Percentiles rank a stretch among this genome's conserved stretches.
phyloP scores from a whole-genome alignment of 495 filamentous ascomycete species.

The Articulospora tetracladia region DNA sequence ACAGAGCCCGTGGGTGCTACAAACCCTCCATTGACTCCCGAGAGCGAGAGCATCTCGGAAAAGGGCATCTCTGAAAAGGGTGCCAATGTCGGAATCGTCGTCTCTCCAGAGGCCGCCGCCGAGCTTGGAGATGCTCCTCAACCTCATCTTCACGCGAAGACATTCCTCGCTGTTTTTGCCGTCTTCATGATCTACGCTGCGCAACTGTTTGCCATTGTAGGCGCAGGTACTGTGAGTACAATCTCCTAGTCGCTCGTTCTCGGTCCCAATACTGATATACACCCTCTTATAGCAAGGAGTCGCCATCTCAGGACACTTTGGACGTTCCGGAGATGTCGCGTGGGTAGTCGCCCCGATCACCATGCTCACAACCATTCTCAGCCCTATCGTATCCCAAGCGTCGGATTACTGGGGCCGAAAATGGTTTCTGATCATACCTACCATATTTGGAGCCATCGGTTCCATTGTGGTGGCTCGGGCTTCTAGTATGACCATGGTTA shows the following conservation, averaged over 20 bases:
- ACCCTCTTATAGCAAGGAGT: neutral
- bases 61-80: neutral
- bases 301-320: conserved; percentile 22
- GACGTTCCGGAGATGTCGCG: conserved; percentile 12
- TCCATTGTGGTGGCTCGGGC: conserved; percentile 30
- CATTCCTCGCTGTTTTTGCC: conserved; percentile 28
- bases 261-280: neutral
- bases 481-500: conserved; percentile 27
- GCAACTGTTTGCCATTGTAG: conserved; percentile 28
- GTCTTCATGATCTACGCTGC: conserved; percentile 33
- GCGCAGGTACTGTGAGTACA: conserved; percentile 29
- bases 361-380: conserved; percentile 30
- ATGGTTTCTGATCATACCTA: conserved; percentile 31
- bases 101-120: neutral
- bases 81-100: neutral
- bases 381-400: conserved; percentile 31
- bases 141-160: conserved; percentile 29
- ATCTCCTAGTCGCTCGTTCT: neutral
- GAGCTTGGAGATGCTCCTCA: conserved; percentile 12
- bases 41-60: neutral
- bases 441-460: conserved; percentile 28
- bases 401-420: conserved; percentile 36
- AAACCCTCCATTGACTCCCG: neutral
- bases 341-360: conserved; percentile 29
- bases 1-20: neutral